Evolutionary conservation across 169 alveolate genomes (phyloP).

Genomic region (Plasmodium fragile): DNA sequence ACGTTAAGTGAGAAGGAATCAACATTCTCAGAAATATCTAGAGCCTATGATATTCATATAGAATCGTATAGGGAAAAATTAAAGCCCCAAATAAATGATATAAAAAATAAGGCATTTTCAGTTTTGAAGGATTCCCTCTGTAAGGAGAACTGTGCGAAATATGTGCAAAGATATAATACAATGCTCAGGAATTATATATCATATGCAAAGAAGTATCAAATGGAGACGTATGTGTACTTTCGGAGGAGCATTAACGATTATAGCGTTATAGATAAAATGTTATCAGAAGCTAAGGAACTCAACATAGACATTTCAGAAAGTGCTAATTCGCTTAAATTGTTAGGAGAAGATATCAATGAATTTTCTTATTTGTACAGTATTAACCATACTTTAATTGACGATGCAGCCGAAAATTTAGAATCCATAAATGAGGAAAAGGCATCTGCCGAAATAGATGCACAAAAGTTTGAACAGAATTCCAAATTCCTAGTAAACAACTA

Average conservation of each 20-base stretch:
- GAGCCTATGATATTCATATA: neutral
- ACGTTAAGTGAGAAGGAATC: neutral
- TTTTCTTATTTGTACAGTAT: neutral
- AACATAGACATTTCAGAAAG: neutral
- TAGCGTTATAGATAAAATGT: neutral
- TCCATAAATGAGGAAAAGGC: neutral
- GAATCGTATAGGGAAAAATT: neutral
- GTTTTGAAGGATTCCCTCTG: slow-evolving; percentile 1
- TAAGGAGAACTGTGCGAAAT: neutral
- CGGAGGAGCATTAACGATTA: neutral
- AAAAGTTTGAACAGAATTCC: neutral
- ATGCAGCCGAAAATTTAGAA: neutral
- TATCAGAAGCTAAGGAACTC: neutral
- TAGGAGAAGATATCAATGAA: slow-evolving; percentile 14
- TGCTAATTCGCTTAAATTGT: neutral
- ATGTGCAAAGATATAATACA: neutral
- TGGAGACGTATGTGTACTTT: neutral
- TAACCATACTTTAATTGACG: neutral
- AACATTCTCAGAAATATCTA: neutral
- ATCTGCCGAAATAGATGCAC: neutral
- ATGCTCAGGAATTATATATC: neutral
- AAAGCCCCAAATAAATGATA: slow-evolving; percentile 3
- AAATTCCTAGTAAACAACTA: neutral
- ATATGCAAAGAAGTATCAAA: neutral
- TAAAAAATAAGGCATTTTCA: neutral